Evolutionary conservation across 2,329 filamentous ascomycete genomes (phyloP), one percentile per base, ranked within the genome.

Genomic region (Huntiella decipiens): DNA sequence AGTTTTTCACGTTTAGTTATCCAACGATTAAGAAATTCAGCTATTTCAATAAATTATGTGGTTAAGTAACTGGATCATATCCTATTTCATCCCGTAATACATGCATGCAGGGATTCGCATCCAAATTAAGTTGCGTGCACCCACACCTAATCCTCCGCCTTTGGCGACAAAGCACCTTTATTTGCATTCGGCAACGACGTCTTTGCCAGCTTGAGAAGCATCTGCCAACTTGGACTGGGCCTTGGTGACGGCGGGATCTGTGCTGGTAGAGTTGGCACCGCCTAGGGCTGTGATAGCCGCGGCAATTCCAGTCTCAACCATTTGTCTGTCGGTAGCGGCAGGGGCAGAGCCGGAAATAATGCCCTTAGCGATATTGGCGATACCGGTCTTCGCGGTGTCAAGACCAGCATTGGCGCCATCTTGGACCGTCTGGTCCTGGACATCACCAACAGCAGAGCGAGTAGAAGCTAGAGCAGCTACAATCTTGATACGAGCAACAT

Each of bases 401-500:
- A 50, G 38, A 13, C 45, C 48, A 13, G 28, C 13, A 10, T 8
- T 42, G 32, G 48, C 48, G 16, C 42, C 45, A 5, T 37, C 10
- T 36, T 46, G 35, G 45, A 47, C 39, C 12, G 41, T 15, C 4
- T 16, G 11, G 15, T 50, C 45, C 2, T 41, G 36, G 37, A 50
- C 45, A 6, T 44, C 28, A 6, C 40, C 28, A 13, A 50, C 42
- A 31, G 38, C 37, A 13, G 13, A n/a, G 13, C 43, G 44, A 33
- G 48, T 47, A 12, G 45, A 19, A 22, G 34, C 31, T 11, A 50
- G 48, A 10, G 41, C 45, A 12, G 42, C 35, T 6, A 50, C 2
- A 12, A 50, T 50, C 31, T 46, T 38, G 45, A 43, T n/a, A 12
- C 48, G 48, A 15, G 48, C 48, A 31, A 44, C 10, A 34, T 47